Evolutionary conservation across 1,284 basidiomycete species (phyloP).

Genomic region (Leccinum variabile): DNA sequence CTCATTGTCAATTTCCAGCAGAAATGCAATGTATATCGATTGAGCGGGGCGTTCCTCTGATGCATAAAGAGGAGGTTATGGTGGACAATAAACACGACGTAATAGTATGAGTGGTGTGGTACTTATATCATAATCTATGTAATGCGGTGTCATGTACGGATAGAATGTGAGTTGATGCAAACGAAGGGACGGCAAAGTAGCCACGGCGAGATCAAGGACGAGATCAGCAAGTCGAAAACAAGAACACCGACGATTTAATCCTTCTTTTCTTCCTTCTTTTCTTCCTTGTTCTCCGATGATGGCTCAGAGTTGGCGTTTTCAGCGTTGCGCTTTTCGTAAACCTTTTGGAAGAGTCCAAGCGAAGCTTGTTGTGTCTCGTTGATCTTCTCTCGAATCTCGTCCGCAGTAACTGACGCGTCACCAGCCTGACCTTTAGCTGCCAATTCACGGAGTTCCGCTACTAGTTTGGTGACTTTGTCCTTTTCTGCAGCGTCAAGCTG

Average conservation of each 20-base stretch:
- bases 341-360: slow-evolving; percentile 97
- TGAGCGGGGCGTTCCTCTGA: slow-evolving; percentile 30
- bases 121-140: slow-evolving; percentile 35
- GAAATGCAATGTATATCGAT: slow-evolving; percentile 11
- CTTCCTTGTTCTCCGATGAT: slow-evolving; percentile 46
- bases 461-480: slow-evolving; percentile 88
- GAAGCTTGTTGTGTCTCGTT: slow-evolving; percentile 96
- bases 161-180: slow-evolving; percentile 19
- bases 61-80: slow-evolving; percentile 14
- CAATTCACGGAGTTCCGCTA: slow-evolving; percentile 88
- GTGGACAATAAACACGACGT: slow-evolving; percentile 20
- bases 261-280: slow-evolving; percentile 69
- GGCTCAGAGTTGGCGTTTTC: slow-evolving; percentile 37
- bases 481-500: slow-evolving; percentile 91
- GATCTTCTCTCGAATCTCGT: slow-evolving; percentile 91
- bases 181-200: slow-evolving; percentile 28
- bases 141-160: slow-evolving; percentile 18
- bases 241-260: slow-evolving; percentile 45
- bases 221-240: neutral
- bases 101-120: slow-evolving; percentile 34
- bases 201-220: slow-evolving; percentile 17
- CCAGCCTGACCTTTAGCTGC: slow-evolving; percentile 89
- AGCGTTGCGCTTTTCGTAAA: slow-evolving; percentile 82
- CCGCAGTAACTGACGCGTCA: slow-evolving; percentile 80
- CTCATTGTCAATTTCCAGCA: neutral